Percentiles rank a stretch among this genome's conserved stretches.
phyloP scores from a whole-genome alignment of 768 basidiomycete species.

The Tulasnella sp. region DNA sequence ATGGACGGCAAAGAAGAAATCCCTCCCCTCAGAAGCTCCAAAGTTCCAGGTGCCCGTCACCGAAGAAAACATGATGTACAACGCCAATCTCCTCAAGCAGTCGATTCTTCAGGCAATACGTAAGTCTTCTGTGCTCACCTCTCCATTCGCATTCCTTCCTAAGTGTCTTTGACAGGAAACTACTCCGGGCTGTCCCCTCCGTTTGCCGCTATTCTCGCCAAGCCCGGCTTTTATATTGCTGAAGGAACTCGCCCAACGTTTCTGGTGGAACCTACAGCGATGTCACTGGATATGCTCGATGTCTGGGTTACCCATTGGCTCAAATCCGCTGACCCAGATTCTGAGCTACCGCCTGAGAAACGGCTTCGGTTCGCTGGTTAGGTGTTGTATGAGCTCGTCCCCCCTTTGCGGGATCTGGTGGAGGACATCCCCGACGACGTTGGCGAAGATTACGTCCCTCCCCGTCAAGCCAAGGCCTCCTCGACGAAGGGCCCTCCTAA shows the following conservation, averaged over 20 bases:
- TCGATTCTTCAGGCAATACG: neutral
- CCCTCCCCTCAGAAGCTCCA: neutral
- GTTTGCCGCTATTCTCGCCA: neutral
- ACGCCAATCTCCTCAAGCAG: neutral
- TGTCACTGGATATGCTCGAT: neutral
- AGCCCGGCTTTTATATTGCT: neutral
- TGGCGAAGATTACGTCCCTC: too few species aligned
- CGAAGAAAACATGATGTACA: neutral
- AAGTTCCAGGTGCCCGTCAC: neutral
- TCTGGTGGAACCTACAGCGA: neutral
- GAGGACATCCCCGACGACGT: too few species aligned
- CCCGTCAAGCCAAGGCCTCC: too few species aligned
- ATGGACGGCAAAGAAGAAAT: neutral
- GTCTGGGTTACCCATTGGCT: neutral
- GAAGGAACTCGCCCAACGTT: neutral
- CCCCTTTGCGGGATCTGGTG: too few species aligned
- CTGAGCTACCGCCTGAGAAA: neutral
- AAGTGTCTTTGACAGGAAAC: neutral
- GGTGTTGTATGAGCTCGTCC: neutral
- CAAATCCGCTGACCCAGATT: neutral
- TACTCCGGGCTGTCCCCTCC: neutral
- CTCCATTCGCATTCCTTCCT: neutral
- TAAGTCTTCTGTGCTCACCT: neutral
- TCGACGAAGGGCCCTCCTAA: too few species aligned
- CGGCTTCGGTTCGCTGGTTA: neutral